Conservation (phyloP, 1,284 basidiomycete genomes). For the Cutaneotrichosporon daszewskae region DNA sequence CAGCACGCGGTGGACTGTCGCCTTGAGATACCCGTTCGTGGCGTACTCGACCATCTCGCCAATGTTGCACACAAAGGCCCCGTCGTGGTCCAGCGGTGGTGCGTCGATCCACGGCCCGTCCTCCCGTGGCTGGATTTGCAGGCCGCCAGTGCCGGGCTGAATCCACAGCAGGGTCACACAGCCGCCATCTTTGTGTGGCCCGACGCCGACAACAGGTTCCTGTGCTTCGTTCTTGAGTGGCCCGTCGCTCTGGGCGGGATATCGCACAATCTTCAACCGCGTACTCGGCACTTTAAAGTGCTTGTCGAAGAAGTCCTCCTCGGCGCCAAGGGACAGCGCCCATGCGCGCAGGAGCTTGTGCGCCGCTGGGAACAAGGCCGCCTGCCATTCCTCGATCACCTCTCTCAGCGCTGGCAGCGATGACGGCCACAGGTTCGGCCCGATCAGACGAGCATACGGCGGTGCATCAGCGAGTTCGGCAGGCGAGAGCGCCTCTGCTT, state of each 20-base stretch:
- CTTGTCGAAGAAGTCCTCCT: conserved; percentile 15
- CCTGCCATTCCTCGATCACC: conserved; percentile 14
- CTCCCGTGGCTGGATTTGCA: conserved; percentile 8
- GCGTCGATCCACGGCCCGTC: conserved; percentile 66
- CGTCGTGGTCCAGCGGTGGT: conserved; percentile 50
- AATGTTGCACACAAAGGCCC: conserved; percentile 66
- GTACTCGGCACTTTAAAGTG: conserved; percentile 12
- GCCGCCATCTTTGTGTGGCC: conserved; percentile 17
- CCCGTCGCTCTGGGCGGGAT: conserved; percentile 6
- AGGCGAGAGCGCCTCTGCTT: conserved; percentile 1
- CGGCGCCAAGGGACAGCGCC: conserved; percentile 11
- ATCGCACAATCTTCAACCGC: conserved; percentile 18
- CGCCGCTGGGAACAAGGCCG: conserved; percentile 6
- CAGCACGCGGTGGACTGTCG: conserved; percentile 15
- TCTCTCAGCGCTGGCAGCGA: conserved; percentile 2
- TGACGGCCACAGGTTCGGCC: conserved; percentile 16
- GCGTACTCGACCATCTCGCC: conserved; percentile 53
- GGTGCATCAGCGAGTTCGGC: conserved; percentile 1
- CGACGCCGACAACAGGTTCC: conserved; percentile 7
- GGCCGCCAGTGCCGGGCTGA: conserved; percentile 6
- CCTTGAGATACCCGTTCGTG: conserved; percentile 15
- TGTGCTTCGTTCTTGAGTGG: not conserved
- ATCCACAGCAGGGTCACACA: conserved; percentile 16
- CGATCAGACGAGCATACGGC: conserved; percentile 11
- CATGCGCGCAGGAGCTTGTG: conserved; percentile 15